These are phyloP conservation scores for Lathyrus oleraceus DNA, from an alignment of 306 rosid genomes.

Conservation along the genomic window DNA sequence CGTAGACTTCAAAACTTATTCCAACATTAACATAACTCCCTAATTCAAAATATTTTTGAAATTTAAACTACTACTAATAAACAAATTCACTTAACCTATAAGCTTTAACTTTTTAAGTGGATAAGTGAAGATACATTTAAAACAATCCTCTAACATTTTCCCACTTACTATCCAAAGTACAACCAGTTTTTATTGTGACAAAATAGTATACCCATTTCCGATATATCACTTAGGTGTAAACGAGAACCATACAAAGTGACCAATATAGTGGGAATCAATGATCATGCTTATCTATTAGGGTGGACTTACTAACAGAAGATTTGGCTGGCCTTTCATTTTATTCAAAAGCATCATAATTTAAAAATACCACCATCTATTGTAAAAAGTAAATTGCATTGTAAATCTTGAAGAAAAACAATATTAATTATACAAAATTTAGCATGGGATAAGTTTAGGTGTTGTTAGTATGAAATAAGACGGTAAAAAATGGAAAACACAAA, in stretches of 20 bases:
- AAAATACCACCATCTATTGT: background rate
- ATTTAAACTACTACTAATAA: background rate
- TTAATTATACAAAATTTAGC: background rate
- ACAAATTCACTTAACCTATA: background rate
- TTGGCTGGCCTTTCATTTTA: conserved; percentile 9
- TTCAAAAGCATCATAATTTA: conserved; percentile 30
- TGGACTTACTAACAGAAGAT: conserved; percentile 29
- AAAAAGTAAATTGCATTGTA: background rate
- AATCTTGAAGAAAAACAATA: background rate
- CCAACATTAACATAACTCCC: background rate
- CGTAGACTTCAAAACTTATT: too few species aligned
- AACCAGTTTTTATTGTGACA: background rate
- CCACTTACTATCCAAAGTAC: background rate
- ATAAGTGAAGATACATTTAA: background rate
- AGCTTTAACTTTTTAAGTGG: background rate
- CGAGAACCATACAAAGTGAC: conserved; percentile 32
- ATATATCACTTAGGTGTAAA: background rate
- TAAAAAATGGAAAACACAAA: conserved; percentile 1
- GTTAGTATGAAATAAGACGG: background rate
- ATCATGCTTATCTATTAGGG: background rate
- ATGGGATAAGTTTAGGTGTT: background rate
- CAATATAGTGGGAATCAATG: conserved; percentile 17
- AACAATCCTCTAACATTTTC: background rate
- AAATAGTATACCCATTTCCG: background rate
- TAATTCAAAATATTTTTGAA: background rate